Base-by-base conservation (phyloP, 169 alveolate species). In the Blepharisma undulans region DNA sequence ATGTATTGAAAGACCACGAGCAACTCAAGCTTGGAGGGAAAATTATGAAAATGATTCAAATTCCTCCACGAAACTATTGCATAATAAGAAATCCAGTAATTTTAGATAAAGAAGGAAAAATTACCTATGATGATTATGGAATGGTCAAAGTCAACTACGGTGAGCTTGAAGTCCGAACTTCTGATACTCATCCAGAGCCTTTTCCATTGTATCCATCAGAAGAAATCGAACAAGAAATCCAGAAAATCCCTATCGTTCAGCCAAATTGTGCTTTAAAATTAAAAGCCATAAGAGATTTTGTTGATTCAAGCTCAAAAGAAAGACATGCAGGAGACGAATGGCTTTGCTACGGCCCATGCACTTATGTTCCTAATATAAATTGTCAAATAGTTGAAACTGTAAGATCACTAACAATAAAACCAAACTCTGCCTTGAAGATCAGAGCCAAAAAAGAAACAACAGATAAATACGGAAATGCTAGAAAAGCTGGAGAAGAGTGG, bases 401-500 rank as follows among this genome's bases (percentile, higher is more conserved):
- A 0, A 33, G 66, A 18, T 94, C 97, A 10, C n/a, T 71, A 21
- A 72, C 89, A 0, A 91, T 95, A 1, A 76, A 86, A 82, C 79
- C 92, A 19, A 93, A 91, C 74, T 84, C 92, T 77, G 97, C 97
- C 7, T 27, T 95, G 5, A 88, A 91, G 48, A 84, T 95, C 4
- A 81, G 92, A 87, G 97, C 96, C 14, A 76, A 32, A 34, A 72
- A 92, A 84, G 84, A 81, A 16, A 89, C 93, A 48, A 72, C 5
- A 16, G 97, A 95, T 89, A 29, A 66, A 14, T 76, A 87, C 60
- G 90, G 91, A 22, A 91, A 91, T 21, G 94, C 88, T 25, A 95
- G 97, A 93, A 90, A 92, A 81, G 95, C 96, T 79, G 97, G 96
- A 8, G 97, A 95, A 78, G 95, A 95, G 72, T 95, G 97, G 96